Percentiles rank a stretch among this genome's conserved stretches.
Evolutionary conservation across 352 stramenopile species (phyloP).

Genomic region (Phytophthora syringae): DNA sequence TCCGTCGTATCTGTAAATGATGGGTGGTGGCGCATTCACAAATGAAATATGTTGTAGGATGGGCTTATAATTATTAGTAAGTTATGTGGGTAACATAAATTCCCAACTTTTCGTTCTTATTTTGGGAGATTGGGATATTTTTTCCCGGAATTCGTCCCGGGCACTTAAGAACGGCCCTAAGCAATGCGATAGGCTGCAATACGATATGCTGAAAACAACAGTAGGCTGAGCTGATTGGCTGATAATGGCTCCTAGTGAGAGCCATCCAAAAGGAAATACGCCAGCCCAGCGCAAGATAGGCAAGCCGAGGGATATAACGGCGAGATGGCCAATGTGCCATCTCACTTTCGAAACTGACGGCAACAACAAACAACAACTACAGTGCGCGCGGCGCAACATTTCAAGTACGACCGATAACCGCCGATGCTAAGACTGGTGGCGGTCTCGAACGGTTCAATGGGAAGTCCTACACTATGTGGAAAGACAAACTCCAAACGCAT

Average conservation of each 20-base stretch:
- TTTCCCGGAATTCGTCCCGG: too few relatives aligned
- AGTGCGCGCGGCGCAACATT: slow-evolving; percentile 4
- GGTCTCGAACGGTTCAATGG: slow-evolving; percentile 15
- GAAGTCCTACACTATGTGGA: slow-evolving; percentile 26
- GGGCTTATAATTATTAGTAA: too few relatives aligned
- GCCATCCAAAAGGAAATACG: background rate
- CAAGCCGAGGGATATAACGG: slow-evolving; percentile 1
- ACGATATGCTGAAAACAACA: too few relatives aligned
- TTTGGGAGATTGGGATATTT: too few relatives aligned
- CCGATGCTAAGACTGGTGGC: slow-evolving; percentile 14
- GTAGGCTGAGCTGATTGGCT: background rate
- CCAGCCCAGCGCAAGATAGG: background rate
- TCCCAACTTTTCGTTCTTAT: too few relatives aligned
- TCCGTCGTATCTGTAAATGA: too few relatives aligned
- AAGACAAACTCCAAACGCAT: slow-evolving; percentile 23
- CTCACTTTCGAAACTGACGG: slow-evolving; percentile 16
- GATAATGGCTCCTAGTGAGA: background rate
- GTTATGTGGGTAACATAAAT: too few relatives aligned
- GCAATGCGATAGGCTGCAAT: too few relatives aligned
- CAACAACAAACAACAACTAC: background rate
- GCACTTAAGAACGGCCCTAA: too few relatives aligned
- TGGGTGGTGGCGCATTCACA: too few relatives aligned
- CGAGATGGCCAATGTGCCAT: slow-evolving; percentile 1
- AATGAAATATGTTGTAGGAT: too few relatives aligned
- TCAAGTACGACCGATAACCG: slow-evolving; percentile 12